phyloP scores from a whole-genome alignment of 2,329 filamentous ascomycete genomes.

The Epichloe baconii region DNA sequence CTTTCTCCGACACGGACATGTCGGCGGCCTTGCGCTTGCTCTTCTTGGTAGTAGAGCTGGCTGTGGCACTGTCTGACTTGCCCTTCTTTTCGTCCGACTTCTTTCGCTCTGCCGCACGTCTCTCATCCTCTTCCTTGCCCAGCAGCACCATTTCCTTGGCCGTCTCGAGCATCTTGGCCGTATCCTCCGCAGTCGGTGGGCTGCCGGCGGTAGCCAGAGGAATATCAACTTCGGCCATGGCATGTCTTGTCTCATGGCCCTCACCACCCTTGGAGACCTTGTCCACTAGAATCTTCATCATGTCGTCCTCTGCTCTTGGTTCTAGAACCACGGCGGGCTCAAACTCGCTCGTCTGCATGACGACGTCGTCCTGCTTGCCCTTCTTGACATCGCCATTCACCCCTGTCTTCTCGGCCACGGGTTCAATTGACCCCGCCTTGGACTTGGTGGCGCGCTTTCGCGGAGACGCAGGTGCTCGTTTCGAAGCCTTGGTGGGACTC shows the following conservation, averaged over 20 bases:
- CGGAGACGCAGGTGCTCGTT: slow-evolving; percentile 36
- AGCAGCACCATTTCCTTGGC: slow-evolving; percentile 81
- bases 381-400: slow-evolving; percentile 19
- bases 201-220: slow-evolving; percentile 46
- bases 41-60: slow-evolving; percentile 31
- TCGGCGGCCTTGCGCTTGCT: slow-evolving; percentile 66
- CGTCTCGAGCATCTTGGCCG: slow-evolving; percentile 70
- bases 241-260: slow-evolving; percentile 55
- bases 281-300: slow-evolving; percentile 58
- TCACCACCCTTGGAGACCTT: slow-evolving; percentile 39
- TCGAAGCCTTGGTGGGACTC: slow-evolving; percentile 41
- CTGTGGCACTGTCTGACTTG: slow-evolving; percentile 20
- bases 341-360: slow-evolving; percentile 35
- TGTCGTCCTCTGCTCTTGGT: slow-evolving; percentile 40
- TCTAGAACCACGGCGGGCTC: slow-evolving; percentile 36
- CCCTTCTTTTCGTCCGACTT: slow-evolving; percentile 23
- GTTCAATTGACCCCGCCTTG: slow-evolving; percentile 27
- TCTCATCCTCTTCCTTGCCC: slow-evolving; percentile 33
- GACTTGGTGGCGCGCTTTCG: slow-evolving; percentile 38
- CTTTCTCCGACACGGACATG: slow-evolving; percentile 51
- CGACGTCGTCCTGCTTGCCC: slow-evolving; percentile 19
- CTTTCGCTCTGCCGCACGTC: slow-evolving; percentile 26
- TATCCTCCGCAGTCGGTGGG: slow-evolving; percentile 62
- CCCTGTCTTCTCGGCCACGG: slow-evolving; percentile 13
- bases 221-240: slow-evolving; percentile 63